Evolutionary conservation across 192 early-diverging fungal species (phyloP), one percentile per base, ranked within the genome.

Genomic region (Coemansia sp.): DNA sequence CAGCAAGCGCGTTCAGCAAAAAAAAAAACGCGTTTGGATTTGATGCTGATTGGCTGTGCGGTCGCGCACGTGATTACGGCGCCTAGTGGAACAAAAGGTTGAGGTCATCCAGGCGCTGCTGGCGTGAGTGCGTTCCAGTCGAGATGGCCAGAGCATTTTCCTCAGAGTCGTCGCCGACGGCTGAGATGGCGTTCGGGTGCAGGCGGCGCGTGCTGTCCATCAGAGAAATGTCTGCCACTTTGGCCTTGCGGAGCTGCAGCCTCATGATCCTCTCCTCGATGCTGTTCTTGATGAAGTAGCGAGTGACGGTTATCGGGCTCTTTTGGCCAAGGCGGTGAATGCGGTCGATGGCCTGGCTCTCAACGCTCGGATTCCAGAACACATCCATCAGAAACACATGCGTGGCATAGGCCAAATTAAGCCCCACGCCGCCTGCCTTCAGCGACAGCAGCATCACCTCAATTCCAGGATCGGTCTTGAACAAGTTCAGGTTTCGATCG

Each of bases 181-280:
- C 31, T 4, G 8, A 4, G 11, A 30, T 27, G n/a, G 21, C 33
- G 15, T 33, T 46, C 18, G 40, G 31, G 47, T 56, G 37, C n/a
- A 46, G 25, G 3, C 25, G 29, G 53, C 65, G 65, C 2, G 53
- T 66, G 55, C 60, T 77, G 53, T 77, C 74, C 74, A 77, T 69
- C 54, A 77, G 43, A 58, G 74, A 77, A 41, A 77, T 63, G 34
- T 77, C 74, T 4, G 57, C 63, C 17, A 79, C 83, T 51, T 49
- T 77, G 65, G 63, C 83, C 79, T 97, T 97, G 35, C 84, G 78
- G 13, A 82, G 70, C 58, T 95, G 93, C 15, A 97, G 80, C 41
- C 60, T 53, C 58, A 93, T 56, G 51, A 97, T 93, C 65, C 85
- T 85, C 69, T 94, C 90, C 58, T 97, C 94, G 2, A 97, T 86